Conservation (phyloP, 352 stramenopile species). For the Discostella stelligera region DNA sequence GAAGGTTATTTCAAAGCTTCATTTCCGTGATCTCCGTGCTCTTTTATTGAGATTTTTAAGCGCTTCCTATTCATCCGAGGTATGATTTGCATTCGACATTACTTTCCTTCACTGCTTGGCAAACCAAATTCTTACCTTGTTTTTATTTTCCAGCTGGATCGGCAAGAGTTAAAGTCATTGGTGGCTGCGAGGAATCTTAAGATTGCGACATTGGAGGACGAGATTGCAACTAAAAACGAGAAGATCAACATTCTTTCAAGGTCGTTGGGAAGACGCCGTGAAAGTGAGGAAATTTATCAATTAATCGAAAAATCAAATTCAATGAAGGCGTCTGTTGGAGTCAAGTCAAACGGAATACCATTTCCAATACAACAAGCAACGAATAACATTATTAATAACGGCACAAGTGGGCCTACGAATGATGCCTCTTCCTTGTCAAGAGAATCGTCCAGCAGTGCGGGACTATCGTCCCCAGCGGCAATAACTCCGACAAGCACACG, state of each 20-base stretch:
- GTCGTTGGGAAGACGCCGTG: conserved; percentile 2
- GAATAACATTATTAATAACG: too few relatives aligned
- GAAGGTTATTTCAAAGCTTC: conserved; percentile 57
- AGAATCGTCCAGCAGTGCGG: conserved; percentile 2
- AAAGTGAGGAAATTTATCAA: conserved; percentile 5
- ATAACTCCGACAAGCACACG: conserved; percentile 3
- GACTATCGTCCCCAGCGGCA: conserved; percentile 1
- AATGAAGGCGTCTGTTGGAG: background rate
- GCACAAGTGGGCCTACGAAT: background rate
- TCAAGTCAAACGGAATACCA: background rate
- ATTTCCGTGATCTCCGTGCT: conserved; percentile 45
- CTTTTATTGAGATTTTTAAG: conserved; percentile 23
- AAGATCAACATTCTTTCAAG: conserved; percentile 15
- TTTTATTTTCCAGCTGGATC: conserved; percentile 6
- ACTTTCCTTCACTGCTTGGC: conserved; percentile 1
- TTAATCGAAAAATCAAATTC: background rate
- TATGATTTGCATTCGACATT: background rate
- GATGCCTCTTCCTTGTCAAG: background rate
- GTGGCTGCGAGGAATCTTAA: conserved; percentile 1
- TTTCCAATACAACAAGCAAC: background rate
- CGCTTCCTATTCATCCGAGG: conserved; percentile 7
- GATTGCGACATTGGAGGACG: conserved; percentile 6
- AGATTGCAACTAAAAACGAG: conserved; percentile 18
- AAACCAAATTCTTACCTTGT: background rate
- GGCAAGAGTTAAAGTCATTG: background rate